Base-by-base conservation (phyloP, 495 filamentous ascomycete species). In the Polyplosphaeria fusca region DNA sequence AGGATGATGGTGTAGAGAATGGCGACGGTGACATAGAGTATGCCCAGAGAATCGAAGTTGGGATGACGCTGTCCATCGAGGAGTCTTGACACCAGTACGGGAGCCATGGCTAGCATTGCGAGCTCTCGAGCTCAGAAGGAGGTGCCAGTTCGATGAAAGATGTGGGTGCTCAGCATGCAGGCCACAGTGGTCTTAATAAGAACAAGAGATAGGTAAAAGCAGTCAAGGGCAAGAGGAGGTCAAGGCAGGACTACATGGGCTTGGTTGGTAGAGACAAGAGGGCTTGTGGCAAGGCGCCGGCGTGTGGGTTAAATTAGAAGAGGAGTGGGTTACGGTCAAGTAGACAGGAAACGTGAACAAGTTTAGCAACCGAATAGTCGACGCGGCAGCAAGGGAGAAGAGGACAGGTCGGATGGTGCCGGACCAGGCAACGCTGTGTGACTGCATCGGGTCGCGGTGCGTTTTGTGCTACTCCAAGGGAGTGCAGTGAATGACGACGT, bases 1-100 rank as follows among this genome's bases (percentile, higher is more conserved):
- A 89, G 59, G 38, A 79, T 52, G 30, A 73, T 40, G 0, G 82
- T 85, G 81, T 83, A 86, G 52, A 79, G 59, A 39, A 74, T 71
- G 51, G 70, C 70, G 37, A 77, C 68, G 58, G 64, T 58, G 20
- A 76, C 65, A 53, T 77, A 81, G 51, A 71, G 62, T 22, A 66
- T 71, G 50, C 75, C 78, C 13, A 79, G 60, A 16, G 14, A 52
- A 55, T 80, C 77, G 47, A 68, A 57, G 65, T 70, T 70, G 35
- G 64, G 49, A n/a, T n/a, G n/a, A 25, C 37, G 18, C 22, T 55
- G 60, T 23, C 60, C 63, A 30, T 63, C 55, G 49, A 62, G 44
- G 25, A 59, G 38, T n/a, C 54, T 47, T 11, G 35, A 43, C 5
- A 55, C 4, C 13, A 63, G 44, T 18, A 59, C 14, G 5, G 54